A percentile compares a stretch with the other conserved stretches of the same genome.
Conservation (phyloP, 116 monocot species). For the Cymodocea nodosa region DNA sequence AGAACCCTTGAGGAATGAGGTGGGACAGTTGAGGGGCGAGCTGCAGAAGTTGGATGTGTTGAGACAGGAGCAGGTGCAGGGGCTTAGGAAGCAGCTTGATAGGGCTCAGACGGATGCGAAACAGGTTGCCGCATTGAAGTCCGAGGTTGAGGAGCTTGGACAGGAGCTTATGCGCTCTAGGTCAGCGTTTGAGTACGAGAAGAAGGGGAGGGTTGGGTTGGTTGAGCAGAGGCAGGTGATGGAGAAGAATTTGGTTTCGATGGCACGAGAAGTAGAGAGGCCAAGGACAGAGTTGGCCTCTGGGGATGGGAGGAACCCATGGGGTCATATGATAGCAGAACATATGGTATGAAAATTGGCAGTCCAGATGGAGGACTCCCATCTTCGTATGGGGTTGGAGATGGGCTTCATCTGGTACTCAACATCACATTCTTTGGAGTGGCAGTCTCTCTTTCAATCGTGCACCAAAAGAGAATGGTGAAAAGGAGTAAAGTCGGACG, state of each 20-base stretch:
- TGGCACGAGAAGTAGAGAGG: conserved; percentile 88
- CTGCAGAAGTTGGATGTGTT: conserved; percentile 38
- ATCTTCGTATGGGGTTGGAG: conserved; percentile 38
- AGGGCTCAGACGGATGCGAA: conserved; percentile 57
- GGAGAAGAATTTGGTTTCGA: conserved; percentile 88
- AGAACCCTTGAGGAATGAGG: conserved; percentile 56
- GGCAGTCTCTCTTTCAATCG: too few species aligned
- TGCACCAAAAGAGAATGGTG: too few species aligned
- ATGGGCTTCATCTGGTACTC: conserved; percentile 22
- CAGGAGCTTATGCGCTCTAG: conserved; percentile 59
- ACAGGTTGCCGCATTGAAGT: conserved; percentile 34
- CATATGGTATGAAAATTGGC: conserved; percentile 3
- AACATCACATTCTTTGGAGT: too few species aligned
- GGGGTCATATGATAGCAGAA: conserved; percentile 18
- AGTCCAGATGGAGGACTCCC: conserved; percentile 44
- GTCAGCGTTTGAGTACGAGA: conserved; percentile 71
- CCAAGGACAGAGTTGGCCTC: conserved; percentile 47
- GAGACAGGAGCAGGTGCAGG: conserved; percentile 61
- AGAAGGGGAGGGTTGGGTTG: conserved; percentile 69
- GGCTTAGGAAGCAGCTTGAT: conserved; percentile 47
- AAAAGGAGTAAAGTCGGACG: too few species aligned
- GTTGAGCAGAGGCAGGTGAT: conserved; percentile 77
- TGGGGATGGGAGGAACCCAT: conserved; percentile 34
- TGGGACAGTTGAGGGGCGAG: conserved; percentile 32
- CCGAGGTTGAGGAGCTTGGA: conserved; percentile 52